Percentiles rank a stretch among this genome's conserved stretches.
phyloP scores from a whole-genome alignment of 1,284 basidiomycete genomes.

The Ganoderma resinaceum region DNA sequence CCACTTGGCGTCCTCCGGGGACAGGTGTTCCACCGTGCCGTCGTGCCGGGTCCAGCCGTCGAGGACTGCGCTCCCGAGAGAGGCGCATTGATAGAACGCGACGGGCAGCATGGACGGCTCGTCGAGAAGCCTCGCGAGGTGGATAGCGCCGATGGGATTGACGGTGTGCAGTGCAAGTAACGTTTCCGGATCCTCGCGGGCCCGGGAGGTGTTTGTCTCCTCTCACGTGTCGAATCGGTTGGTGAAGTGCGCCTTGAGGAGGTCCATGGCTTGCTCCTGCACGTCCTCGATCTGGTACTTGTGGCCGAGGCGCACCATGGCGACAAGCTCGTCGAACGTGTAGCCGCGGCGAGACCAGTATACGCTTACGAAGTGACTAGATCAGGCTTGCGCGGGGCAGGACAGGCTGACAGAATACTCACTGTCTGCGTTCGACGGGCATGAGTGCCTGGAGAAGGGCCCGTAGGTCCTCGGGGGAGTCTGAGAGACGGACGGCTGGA shows the following conservation, averaged over 20 bases:
- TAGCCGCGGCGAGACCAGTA: neutral
- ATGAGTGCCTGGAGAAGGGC: constrained; percentile 12
- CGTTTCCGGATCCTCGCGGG: neutral
- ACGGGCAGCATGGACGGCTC: constrained; percentile 9
- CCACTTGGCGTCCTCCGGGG: constrained; percentile 5
- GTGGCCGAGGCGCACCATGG: neutral
- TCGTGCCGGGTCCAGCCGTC: constrained; percentile 9
- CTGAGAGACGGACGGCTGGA: constrained; percentile 23
- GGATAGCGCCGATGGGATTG: constrained; percentile 15
- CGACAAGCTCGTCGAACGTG: constrained; percentile 1
- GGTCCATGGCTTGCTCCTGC: neutral
- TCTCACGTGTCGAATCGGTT: constrained; percentile 11
- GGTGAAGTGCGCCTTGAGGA: constrained; percentile 4
- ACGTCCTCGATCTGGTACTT: constrained; percentile 5
- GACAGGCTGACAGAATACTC: neutral
- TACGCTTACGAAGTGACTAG: neutral
- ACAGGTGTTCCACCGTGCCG: constrained; percentile 8
- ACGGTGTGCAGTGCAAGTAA: too few relatives aligned
- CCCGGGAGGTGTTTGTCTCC: neutral
- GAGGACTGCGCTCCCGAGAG: neutral
- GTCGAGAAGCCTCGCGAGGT: constrained; percentile 17
- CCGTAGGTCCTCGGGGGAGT: constrained; percentile 18
- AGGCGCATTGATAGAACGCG: constrained; percentile 12
- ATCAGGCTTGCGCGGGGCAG: neutral
- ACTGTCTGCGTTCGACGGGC: constrained; percentile 2